Base-by-base conservation (phyloP, 768 basidiomycete genomes). In the Collybia sordida region DNA sequence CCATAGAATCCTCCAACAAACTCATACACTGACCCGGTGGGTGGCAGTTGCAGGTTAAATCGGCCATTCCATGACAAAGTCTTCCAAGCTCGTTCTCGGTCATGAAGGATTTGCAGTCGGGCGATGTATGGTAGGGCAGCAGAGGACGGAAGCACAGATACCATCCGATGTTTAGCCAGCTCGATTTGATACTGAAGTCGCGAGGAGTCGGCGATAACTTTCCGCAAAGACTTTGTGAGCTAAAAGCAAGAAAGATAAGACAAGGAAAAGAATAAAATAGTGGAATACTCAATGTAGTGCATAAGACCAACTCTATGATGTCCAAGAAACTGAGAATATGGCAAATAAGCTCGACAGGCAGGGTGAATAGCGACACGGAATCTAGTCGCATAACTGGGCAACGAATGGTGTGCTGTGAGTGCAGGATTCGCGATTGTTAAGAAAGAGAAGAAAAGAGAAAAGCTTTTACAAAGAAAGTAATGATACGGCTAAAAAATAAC, bases 1-100 rank as follows among this genome's bases (percentile, higher is more conserved):
- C 72, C 79, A 58, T 81, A 82, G 21, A 78, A 56, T 1, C 77
- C 79, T 7, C 75, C 77, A 3, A 71, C 67, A 56, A 80, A 79
- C 50, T 80, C 78, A 55, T 79, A 80, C 1, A 80, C 70, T 0
- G 73, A 72, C 4, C 76, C 78, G 0, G 75, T 72, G 7, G 71
- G 71, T 0, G 76, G 74, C 4, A 78, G 57, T 3, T 68, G 59
- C 27, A 79, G 59, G 17, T 62, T 68, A 52, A 69, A 66, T 15
- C 64, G 61, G 42, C 61, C 60, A 44, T 65, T 74, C 68, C 71
- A 75, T 17, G 61, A 59, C 18, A 81, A 59, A 6, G 64, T 65
- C 47, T 72, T 72, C 80, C 81, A 82, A n/a, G 72, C 72, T 14
- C 62, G 53, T 60, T 82, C 79, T 42, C 75, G 65, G 12, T 71